Percentiles rank a stretch among this genome's conserved stretches.
Conservation (phyloP, 2,329 filamentous ascomycete species). For the Penicillium aurantiogriseum region DNA sequence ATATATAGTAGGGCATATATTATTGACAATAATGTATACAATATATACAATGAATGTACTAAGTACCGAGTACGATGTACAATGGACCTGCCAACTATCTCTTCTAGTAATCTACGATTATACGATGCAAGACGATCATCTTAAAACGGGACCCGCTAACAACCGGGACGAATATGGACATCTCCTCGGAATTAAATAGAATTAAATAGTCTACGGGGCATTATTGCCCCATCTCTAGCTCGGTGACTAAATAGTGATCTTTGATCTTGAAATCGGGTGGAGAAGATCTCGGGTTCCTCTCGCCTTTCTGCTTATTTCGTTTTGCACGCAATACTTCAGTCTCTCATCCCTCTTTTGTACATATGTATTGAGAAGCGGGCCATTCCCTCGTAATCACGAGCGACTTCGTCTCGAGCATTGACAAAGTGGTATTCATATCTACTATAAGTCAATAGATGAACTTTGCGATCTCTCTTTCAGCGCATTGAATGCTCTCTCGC, state of each 20-base stretch:
- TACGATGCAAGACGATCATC: neutral
- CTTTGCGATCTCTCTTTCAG: neutral
- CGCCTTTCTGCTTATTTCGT: neutral
- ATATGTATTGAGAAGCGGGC: constrained; percentile 6
- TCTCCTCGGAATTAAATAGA: neutral
- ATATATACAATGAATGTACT: neutral
- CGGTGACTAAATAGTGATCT: neutral
- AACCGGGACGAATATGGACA: neutral
- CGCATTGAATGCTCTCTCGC: neutral
- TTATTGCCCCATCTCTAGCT: neutral
- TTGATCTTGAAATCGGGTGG: neutral
- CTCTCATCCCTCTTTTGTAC: neutral
- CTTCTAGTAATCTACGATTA: neutral
- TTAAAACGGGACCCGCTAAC: neutral
- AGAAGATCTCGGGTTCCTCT: neutral
- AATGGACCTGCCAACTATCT: neutral
- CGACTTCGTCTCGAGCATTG: neutral
- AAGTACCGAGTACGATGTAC: neutral
- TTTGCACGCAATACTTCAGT: neutral
- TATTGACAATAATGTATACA: neutral
- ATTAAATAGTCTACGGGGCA: neutral
- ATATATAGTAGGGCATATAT: neutral
- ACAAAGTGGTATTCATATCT: neutral
- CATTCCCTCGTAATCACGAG: neutral
- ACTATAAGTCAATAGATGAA: neutral